Conservation (phyloP, 2,329 filamentous ascomycete species). For the Neofusicoccum laricinum region DNA sequence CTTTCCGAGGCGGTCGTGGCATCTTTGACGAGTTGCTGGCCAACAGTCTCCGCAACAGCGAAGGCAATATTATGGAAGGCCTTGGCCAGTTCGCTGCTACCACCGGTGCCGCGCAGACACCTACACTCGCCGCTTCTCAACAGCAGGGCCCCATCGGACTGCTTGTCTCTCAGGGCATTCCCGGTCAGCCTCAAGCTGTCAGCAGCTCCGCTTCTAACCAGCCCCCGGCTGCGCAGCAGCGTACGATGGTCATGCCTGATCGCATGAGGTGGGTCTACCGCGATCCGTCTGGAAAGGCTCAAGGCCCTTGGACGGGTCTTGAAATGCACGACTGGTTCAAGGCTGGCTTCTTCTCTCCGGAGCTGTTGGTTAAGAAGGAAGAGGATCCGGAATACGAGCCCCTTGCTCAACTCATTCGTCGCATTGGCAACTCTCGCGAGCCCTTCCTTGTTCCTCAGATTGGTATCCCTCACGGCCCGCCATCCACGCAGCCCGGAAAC, state of each 20-base stretch:
- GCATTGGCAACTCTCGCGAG: constrained; percentile 95
- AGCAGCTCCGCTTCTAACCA: constrained; percentile 60
- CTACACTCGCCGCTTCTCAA: constrained; percentile 29
- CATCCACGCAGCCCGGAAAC: constrained; percentile 49
- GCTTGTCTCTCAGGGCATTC: constrained; percentile 28
- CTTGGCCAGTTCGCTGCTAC: constrained; percentile 24
- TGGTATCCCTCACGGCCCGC: constrained; percentile 83
- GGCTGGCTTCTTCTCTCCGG: constrained; percentile 93
- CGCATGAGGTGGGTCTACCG: constrained; percentile 98
- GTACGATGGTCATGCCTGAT: constrained; percentile 98
- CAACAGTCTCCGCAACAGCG: constrained; percentile 9
- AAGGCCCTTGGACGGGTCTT: constrained; percentile 91
- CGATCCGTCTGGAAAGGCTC: constrained; percentile 86
- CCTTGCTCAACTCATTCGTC: constrained; percentile 86
- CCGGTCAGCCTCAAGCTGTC: constrained; percentile 34
- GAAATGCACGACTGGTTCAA: constrained; percentile 99
- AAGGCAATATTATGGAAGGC: constrained; percentile 21
- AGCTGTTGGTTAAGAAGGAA: constrained; percentile 89
- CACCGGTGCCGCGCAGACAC: constrained; percentile 22
- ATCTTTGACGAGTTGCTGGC: constrained; percentile 39
- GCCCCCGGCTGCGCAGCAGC: constrained; percentile 65
- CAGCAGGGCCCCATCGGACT: constrained; percentile 29
- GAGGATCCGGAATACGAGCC: constrained; percentile 95
- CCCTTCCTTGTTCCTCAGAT: constrained; percentile 98
- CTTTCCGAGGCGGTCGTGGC: constrained; percentile 36